These are phyloP conservation scores for Pestalotiopsis fici DNA, from an alignment of 2,329 filamentous ascomycete species.

Conservation along the genomic window DNA sequence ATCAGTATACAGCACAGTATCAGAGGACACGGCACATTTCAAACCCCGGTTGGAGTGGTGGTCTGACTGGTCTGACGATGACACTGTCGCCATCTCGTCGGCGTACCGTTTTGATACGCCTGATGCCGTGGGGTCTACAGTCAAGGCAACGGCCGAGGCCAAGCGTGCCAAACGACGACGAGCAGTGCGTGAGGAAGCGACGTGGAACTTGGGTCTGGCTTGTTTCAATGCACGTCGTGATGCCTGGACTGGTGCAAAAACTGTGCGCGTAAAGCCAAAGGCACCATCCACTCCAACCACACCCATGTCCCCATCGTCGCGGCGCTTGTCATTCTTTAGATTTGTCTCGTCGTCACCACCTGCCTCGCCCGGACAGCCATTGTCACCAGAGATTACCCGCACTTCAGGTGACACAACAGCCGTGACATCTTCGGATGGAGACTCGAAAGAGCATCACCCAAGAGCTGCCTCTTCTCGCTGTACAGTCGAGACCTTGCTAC, in stretches of 20 bases:
- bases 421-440: slow-evolving; percentile 42
- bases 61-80: slow-evolving; percentile 57
- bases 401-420: slow-evolving; percentile 34
- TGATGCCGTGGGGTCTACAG: slow-evolving; percentile 43
- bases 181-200: slow-evolving; percentile 63
- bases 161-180: slow-evolving; percentile 58
- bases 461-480: slow-evolving; percentile 38
- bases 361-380: slow-evolving; percentile 15
- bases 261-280: slow-evolving; percentile 54
- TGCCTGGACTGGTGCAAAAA: slow-evolving; percentile 80
- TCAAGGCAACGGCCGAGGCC: slow-evolving; percentile 43
- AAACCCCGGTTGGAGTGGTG: slow-evolving; percentile 56
- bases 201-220: slow-evolving; percentile 81
- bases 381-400: slow-evolving; percentile 29
- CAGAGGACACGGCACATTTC: slow-evolving; percentile 54
- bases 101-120: slow-evolving; percentile 54
- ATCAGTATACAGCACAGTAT: slow-evolving; percentile 43
- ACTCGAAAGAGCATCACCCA: slow-evolving; percentile 36
- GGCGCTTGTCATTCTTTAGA: slow-evolving; percentile 52
- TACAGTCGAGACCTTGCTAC: slow-evolving; percentile 66
- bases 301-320: slow-evolving; percentile 41
- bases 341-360: slow-evolving; percentile 36
- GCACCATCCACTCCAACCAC: slow-evolving; percentile 24
- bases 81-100: slow-evolving; percentile 38
- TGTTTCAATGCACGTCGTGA: slow-evolving; percentile 78